Base-by-base conservation (phyloP, 345 rosid species). In the Litchi chinensis region DNA sequence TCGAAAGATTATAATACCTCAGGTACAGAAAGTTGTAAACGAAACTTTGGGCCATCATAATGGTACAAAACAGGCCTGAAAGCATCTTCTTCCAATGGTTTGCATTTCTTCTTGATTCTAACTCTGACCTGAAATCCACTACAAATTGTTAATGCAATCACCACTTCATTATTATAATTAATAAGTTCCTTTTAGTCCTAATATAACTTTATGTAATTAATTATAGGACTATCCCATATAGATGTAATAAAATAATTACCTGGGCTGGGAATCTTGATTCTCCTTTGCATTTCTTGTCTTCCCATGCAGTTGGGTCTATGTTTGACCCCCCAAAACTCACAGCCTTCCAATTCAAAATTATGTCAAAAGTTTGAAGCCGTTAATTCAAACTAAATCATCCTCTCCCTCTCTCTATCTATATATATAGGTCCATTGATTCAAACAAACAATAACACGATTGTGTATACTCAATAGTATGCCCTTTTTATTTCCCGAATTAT, bases 281-380 rank as follows among this genome's bases (percentile, higher is more conserved):
- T 40, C 79, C 79, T 57, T 60, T 77, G 43, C 74, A 77, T 41
- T 77, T 77, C 57, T 68, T 77, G 67, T 77, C 79, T 68, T 77
- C 74, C 79, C 74, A 77, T 16, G 79, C 79, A 26, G 79, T 77
- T 15, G 79, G 79, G 26, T 76, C 79, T 15, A 76, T 68, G 65
- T 76, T 77, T 68, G 74, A 68, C 41, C 79, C 79, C 24, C 79
- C 79, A 43, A 77, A 77, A 68, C 79, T 68, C 26, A 40, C 67
- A 57, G 79, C 79, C 79, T 77, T 76, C 5, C n/a, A 19, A 19
- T 56, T 59, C 21, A 50, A 15, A 16, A 11, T 18, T 19, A 57
- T 57, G 8, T n/a, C n/a, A n/a, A 6, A 5, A 18, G 8, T 18
- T 18, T 57, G 22, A 64, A 64, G 6, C 32, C 40, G 12, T 3